Evolutionary conservation across 2,329 filamentous ascomycete species (phyloP).

Genomic region (Xylaria sp.): DNA sequence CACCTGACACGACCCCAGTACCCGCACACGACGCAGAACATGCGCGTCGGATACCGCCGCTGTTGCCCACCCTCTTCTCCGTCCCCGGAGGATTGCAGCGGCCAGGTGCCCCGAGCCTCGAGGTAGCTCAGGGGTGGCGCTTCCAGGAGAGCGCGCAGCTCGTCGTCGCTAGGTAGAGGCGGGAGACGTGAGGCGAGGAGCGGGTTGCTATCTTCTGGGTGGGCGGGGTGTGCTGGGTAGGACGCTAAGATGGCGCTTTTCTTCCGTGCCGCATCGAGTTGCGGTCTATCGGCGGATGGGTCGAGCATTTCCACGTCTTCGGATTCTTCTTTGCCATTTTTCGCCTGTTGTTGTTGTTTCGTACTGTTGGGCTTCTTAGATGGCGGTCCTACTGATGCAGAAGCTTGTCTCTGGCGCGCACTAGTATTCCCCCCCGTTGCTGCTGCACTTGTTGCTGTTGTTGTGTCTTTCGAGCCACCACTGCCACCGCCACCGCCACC

Average conservation of each 20-base stretch:
- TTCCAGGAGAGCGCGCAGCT: constrained; percentile 67
- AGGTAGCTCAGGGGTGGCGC: constrained; percentile 71
- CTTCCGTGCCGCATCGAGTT: neutral
- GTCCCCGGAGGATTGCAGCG: constrained; percentile 28
- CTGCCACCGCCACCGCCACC: neutral
- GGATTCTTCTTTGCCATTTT: neutral
- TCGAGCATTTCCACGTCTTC: constrained; percentile 51
- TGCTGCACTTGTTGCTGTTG: neutral
- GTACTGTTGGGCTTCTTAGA: neutral
- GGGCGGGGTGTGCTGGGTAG: constrained; percentile 20
- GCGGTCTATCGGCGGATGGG: constrained; percentile 29
- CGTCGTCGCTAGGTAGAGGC: constrained; percentile 60
- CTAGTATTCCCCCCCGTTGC: neutral
- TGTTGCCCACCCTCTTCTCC: neutral
- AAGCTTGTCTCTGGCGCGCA: constrained; percentile 7
- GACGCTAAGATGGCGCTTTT: constrained; percentile 35
- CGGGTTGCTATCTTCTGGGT: constrained; percentile 56
- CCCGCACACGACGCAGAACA: constrained; percentile 80
- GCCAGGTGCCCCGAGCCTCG: constrained; percentile 61
- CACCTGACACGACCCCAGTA: constrained; percentile 82
- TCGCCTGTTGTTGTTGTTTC: neutral
- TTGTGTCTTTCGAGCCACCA: neutral
- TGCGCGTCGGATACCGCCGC: constrained; percentile 59
- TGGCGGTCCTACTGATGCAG: neutral
- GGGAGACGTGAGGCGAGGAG: constrained; percentile 66